Evolutionary conservation across 1,284 basidiomycete genomes (phyloP), one percentile per base, ranked within the genome.

Genomic region (Sporisorium scitamineum): DNA sequence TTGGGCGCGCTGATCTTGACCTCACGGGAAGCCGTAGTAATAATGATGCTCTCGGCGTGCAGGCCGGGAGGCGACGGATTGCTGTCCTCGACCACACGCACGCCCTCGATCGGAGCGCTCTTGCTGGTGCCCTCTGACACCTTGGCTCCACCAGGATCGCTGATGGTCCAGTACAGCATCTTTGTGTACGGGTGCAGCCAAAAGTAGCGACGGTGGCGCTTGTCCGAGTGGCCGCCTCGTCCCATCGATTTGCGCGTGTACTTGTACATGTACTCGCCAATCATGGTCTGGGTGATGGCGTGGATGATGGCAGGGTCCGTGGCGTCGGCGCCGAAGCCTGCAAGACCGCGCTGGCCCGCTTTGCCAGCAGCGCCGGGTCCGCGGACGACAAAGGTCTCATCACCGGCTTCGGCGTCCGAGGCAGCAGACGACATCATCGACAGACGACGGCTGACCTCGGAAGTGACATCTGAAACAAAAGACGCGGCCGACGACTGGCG

Each of bases 161-260:
- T 91, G 31, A 93, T 91, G 79, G 94, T 95, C 97, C 97, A 99
- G 87, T 98, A 98, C 64, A 99, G 85, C 10, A 94, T 98, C 88
- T 94, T 94, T 55, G 95, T 99, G 86, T 99, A 99, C 27, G 97
- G 97, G 87, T 99, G 96, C 16, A 99, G 91, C 95, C 97, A 99
- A 89, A 99, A 97, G 91, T 97, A 99, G 41, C 97, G 90, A 85
- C 91, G 92, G 87, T 99, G 97, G 57, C 95, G 89, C 85, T 91
- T 92, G 85, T 95, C 93, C 29, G 94, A 93, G 84, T 94, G 90
- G 9, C 94, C 94, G 84, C 93, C 94, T 31, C 80, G 71, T 16
- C 94, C 94, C 80, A 99, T 91, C n/a, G 93, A 87, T 69, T 91
- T 90, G 60, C 96, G 90, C 11, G 95, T 97, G 87, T 99, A 98